A percentile compares a stretch with the other conserved stretches of the same genome.
These are phyloP conservation scores for Raddia distichophylla DNA, from an alignment of 176 grass and related monocot species.

Conservation along the genomic window DNA sequence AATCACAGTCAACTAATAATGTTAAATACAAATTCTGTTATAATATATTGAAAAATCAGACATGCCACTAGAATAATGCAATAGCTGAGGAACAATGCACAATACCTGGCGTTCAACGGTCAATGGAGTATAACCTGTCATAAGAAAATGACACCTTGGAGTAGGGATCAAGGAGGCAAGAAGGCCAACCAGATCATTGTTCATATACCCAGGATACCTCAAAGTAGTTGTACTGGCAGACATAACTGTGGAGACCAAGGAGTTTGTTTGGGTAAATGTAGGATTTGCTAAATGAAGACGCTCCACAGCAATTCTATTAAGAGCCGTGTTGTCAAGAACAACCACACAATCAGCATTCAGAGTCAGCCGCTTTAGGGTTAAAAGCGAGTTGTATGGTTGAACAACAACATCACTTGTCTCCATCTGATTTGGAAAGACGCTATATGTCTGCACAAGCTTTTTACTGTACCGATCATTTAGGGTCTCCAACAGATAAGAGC, in stretches of 20 bases:
- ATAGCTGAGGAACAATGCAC: slow-evolving; percentile 27
- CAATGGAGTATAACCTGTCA: slow-evolving; percentile 98
- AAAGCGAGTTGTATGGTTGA: slow-evolving; percentile 95
- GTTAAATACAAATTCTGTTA: slow-evolving; percentile 4
- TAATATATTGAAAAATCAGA: background rate
- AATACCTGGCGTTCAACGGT: slow-evolving; percentile 97
- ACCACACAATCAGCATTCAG: slow-evolving; percentile 96
- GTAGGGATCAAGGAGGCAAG: slow-evolving; percentile 95
- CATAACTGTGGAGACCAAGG: slow-evolving; percentile 98
- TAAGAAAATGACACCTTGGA: slow-evolving; percentile 98
- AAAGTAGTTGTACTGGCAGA: slow-evolving; percentile 98
- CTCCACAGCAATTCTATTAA: slow-evolving; percentile 98
- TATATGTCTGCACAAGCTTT: slow-evolving; percentile 99
- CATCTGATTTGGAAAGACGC: slow-evolving; percentile 98
- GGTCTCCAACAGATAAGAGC: slow-evolving; percentile 95
- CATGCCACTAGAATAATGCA: slow-evolving; percentile 9
- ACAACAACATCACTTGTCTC: slow-evolving; percentile 99
- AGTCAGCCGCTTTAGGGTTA: slow-evolving; percentile 89
- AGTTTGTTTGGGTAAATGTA: slow-evolving; percentile 97
- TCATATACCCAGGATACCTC: slow-evolving; percentile 99
- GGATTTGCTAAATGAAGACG: slow-evolving; percentile 92
- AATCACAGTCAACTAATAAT: slow-evolving; percentile 34
- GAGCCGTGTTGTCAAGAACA: slow-evolving; percentile 97
- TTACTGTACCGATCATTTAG: slow-evolving; percentile 98
- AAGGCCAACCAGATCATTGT: slow-evolving; percentile 98